Evolutionary conservation across 371 early-diverging fungal species (phyloP), one percentile per base, ranked within the genome.

Genomic region (Mucor saturninus): DNA sequence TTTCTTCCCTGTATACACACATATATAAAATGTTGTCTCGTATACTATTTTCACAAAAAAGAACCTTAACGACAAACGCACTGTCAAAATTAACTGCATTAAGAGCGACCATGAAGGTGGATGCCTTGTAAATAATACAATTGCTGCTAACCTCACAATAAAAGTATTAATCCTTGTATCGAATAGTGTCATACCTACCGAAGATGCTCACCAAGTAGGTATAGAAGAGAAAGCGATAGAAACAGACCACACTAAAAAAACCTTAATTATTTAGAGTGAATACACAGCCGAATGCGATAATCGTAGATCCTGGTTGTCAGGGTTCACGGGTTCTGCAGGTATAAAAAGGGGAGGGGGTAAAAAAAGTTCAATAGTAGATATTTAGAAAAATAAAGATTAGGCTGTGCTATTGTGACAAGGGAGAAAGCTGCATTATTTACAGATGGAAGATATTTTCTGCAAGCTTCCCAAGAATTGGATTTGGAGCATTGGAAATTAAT

Each of bases 401-500:
- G 93, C 7, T 83, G 87, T 53, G 95, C 95, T 9, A 81, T 98
- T 31, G 89, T 95, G 37, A 86, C 91, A 6, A 56, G 71, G 37
- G 80, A 89, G 29, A 61, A 80, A 5, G 93, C 93, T n/a, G 91
- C 90, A 15, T 81, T 98, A 39, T 98, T 96, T 81, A 99, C 99
- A 11, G 99, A 99, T 74, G 97, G 98, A 2, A 85, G 99, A 52
- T 99, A 99, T 85, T 99, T 94, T 77, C 76, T 99, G 50, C 99
- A 99, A 79, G 99, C 99, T 9, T 83, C 91, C 0, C 84, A 95
- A 67, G 92, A 99, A 79, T 78, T 99, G 56, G 62, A 67, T 48
- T 91, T 90, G 71, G 52, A 60, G 54, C 89, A 93, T 74, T 97
- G 97, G 97, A 90, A 84, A n/a, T 73, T 97, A 67, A 94, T 94